A percentile compares a stretch with the other conserved stretches of the same genome.
These are phyloP conservation scores for Melastoma malabathricum DNA, from an alignment of 345 rosid genomes.

Conservation along the genomic window DNA sequence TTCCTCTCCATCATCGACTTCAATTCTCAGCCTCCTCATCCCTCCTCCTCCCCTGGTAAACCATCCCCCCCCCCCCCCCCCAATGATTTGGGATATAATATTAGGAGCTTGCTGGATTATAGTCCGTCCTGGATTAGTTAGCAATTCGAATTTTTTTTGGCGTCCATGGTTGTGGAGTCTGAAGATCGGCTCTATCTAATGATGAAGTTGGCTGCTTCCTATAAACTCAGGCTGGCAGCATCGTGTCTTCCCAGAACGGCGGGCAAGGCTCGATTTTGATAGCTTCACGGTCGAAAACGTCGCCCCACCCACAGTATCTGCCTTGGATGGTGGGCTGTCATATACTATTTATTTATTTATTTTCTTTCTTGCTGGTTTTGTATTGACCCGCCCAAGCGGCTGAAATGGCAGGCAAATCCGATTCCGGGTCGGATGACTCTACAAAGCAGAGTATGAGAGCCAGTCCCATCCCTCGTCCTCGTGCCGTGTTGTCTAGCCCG, in stretches of 20 bases:
- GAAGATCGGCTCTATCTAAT: neutral
- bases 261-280: constrained; percentile 32
- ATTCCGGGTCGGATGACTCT: constrained; percentile 12
- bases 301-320: too few relatives aligned
- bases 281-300: constrained; percentile 9
- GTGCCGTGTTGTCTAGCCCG: constrained; percentile 64
- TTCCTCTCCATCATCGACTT: constrained; percentile 35
- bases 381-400: too few relatives aligned
- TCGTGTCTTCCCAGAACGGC: constrained; percentile 16
- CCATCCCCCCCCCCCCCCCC: too few relatives aligned
- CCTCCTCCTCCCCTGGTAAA: too few relatives aligned
- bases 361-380: too few relatives aligned
- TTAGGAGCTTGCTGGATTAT: too few relatives aligned
- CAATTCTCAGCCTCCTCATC: constrained; percentile 23
- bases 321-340: too few relatives aligned
- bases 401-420: constrained; percentile 17
- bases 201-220: constrained; percentile 2
- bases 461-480: constrained; percentile 39
- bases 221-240: constrained; percentile 23
- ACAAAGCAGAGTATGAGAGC: constrained; percentile 35
- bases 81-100: too few relatives aligned
- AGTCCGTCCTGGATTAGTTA: too few relatives aligned
- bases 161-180: neutral
- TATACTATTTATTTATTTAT: too few relatives aligned
- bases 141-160: neutral